These are phyloP conservation scores for Penicillium silybi DNA, from an alignment of 495 filamentous ascomycete species.

Conservation along the genomic window DNA sequence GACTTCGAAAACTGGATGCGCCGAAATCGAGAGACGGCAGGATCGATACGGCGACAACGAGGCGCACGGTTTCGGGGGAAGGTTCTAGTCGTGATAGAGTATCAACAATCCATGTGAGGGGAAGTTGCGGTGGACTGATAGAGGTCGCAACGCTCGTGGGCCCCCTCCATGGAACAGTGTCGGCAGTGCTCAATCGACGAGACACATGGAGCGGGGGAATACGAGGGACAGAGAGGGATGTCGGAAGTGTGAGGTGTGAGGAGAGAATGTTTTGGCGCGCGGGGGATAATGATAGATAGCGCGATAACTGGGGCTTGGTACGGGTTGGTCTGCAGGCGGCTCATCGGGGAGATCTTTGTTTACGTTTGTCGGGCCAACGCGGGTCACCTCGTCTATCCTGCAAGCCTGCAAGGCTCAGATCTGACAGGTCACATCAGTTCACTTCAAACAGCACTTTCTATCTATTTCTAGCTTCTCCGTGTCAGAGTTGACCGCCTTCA, in stretches of 20 bases:
- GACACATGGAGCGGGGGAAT: constrained; percentile 1
- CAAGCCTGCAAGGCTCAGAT: constrained; percentile 19
- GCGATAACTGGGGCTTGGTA: constrained; percentile 20
- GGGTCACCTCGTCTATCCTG: constrained; percentile 16
- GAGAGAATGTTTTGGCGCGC: constrained; percentile 25
- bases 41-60: constrained; percentile 4
- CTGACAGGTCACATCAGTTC: constrained; percentile 13
- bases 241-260: constrained; percentile 2
- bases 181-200: background rate
- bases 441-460: background rate
- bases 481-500: background rate
- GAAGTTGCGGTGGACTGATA: constrained; percentile 4
- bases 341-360: constrained; percentile 13
- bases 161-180: constrained; percentile 22
- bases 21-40: background rate
- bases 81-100: constrained; percentile 1
- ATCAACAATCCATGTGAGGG: constrained; percentile 13
- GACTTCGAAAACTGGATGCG: background rate
- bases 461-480: background rate
- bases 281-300: constrained; percentile 28
- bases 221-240: constrained; percentile 1
- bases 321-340: constrained; percentile 21
- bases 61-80: background rate
- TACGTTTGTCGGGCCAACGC: constrained; percentile 25
- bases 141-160: constrained; percentile 13